phyloP scores from a whole-genome alignment of 2,329 filamentous ascomycete genomes.

The Sphaerulina vaccinii region DNA sequence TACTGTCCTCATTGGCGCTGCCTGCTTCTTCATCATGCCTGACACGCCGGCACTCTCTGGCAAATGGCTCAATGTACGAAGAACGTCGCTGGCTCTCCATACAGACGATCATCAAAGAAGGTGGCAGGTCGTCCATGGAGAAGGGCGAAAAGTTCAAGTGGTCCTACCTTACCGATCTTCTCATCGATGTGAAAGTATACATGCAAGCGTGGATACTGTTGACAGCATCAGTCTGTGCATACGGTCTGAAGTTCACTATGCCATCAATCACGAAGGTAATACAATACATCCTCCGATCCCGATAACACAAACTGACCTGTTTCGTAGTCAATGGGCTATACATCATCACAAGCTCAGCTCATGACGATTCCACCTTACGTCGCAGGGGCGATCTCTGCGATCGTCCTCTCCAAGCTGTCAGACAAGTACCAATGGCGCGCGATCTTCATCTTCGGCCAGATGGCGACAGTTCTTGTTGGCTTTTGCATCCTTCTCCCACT shows the following conservation, averaged over 20 bases:
- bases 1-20: constrained; percentile 53
- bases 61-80: constrained; percentile 30
- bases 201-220: constrained; percentile 28
- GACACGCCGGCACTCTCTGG: constrained; percentile 33
- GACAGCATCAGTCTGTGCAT: constrained; percentile 23
- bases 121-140: constrained; percentile 18
- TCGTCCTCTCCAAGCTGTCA: constrained; percentile 51
- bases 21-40: constrained; percentile 59
- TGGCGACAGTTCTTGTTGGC: constrained; percentile 22
- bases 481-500: constrained; percentile 26
- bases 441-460: constrained; percentile 52
- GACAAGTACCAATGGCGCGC: constrained; percentile 58
- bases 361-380: constrained; percentile 35
- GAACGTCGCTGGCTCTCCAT: constrained; percentile 24
- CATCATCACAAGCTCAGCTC: constrained; percentile 26
- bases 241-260: constrained; percentile 22
- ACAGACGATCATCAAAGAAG: constrained; percentile 26
- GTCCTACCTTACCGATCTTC: constrained; percentile 25
- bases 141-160: constrained; percentile 28
- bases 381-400: constrained; percentile 34
- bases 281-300: not conserved
- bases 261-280: constrained; percentile 15
- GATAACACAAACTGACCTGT: too few species aligned
- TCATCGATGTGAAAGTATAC: constrained; percentile 28
- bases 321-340: constrained; percentile 20